phyloP scores from a whole-genome alignment of 2,329 filamentous ascomycete species.

The Aspergillus carbonarius region DNA sequence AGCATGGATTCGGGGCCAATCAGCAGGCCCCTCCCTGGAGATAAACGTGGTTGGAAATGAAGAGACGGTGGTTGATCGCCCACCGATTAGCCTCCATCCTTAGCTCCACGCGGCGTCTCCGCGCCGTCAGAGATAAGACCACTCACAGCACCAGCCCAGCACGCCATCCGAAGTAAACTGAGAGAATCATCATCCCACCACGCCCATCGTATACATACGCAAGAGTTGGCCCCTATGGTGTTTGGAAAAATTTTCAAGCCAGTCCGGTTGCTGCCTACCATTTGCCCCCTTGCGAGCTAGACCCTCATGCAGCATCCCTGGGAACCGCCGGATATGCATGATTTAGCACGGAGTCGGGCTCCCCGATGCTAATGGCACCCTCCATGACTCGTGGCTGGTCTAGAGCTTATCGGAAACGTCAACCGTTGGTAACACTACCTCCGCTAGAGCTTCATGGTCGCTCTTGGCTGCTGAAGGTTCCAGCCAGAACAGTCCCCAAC shows the following conservation, averaged over 20 bases:
- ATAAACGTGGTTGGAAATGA: not conserved
- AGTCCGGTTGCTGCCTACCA: not conserved
- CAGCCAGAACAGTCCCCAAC: not conserved
- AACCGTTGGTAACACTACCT: not conserved
- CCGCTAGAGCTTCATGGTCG: not conserved
- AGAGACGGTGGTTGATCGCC: not conserved
- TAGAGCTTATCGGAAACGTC: not conserved
- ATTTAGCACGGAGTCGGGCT: not conserved
- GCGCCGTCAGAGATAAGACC: not conserved
- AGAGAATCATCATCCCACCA: not conserved
- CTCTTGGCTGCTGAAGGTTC: not conserved
- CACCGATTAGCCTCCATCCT: not conserved
- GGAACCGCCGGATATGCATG: not conserved
- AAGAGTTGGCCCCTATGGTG: not conserved
- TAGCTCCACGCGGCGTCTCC: not conserved
- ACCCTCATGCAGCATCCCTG: not conserved
- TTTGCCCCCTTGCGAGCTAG: not conserved
- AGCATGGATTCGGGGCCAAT: not conserved
- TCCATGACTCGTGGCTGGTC: not conserved
- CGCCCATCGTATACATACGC: not conserved
- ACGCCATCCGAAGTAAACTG: not conserved
- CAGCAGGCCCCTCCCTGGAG: not conserved
- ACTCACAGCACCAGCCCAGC: not conserved
- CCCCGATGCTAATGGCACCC: not conserved
- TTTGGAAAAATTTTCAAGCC: not conserved